Percentiles rank a stretch among this genome's conserved stretches.
phyloP scores from a whole-genome alignment of 306 rosid genomes.

The Dryas octopetala region DNA sequence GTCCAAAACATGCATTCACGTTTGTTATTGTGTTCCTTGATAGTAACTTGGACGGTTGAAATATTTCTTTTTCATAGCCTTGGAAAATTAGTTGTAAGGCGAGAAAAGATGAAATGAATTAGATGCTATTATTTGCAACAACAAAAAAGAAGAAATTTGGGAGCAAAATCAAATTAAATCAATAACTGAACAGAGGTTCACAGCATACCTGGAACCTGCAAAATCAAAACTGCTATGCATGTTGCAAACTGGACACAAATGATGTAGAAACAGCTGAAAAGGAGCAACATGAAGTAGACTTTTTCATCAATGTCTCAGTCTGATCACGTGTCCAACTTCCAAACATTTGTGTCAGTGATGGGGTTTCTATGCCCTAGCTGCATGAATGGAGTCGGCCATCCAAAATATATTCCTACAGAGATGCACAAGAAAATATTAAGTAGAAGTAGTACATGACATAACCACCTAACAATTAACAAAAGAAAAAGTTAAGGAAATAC shows the following conservation, averaged over 20 bases:
- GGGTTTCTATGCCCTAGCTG: constrained; percentile 72
- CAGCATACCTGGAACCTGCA: constrained; percentile 72
- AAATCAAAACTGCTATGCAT: constrained; percentile 15
- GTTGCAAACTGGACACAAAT: constrained; percentile 12
- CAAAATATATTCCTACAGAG: constrained; percentile 59
- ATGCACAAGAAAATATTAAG: constrained; percentile 24
- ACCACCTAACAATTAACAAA: neutral
- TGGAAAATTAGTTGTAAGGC: too few relatives aligned
- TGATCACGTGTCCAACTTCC: constrained; percentile 87
- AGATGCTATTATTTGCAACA: too few relatives aligned
- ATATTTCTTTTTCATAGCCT: too few relatives aligned
- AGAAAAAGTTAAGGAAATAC: neutral
- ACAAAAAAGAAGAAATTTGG: too few relatives aligned
- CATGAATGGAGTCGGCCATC: constrained; percentile 91
- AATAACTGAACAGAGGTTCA: too few relatives aligned
- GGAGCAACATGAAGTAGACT: constrained; percentile 36
- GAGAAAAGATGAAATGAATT: too few relatives aligned
- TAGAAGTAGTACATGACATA: neutral
- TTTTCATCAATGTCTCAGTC: constrained; percentile 53
- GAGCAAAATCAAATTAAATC: too few relatives aligned
- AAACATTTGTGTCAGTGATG: constrained; percentile 70
- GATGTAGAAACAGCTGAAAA: constrained; percentile 20
- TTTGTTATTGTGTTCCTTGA: too few relatives aligned
- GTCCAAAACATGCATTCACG: too few relatives aligned
- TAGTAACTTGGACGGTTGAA: too few relatives aligned